A percentile compares a stretch with the other conserved stretches of the same genome.
phyloP scores from a whole-genome alignment of 805 yeast genomes.

The Metschnikowia continentalis region DNA sequence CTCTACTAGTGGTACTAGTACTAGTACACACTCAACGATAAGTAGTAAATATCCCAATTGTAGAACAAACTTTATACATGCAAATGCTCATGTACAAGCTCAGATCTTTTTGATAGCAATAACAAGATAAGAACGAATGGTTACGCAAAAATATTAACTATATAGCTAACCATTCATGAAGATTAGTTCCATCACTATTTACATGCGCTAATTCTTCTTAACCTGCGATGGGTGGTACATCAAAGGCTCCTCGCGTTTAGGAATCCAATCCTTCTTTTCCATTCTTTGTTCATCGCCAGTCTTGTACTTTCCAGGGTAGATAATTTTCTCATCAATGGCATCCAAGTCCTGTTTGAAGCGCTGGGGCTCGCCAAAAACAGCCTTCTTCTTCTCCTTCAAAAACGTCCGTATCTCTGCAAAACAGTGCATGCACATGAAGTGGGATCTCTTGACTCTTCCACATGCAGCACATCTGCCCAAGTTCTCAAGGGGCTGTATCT shows the following conservation, averaged over 20 bases:
- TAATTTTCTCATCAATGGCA: conserved; percentile 55
- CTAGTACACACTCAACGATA: no score
- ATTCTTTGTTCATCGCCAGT: conserved; percentile 27
- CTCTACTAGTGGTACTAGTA: no score
- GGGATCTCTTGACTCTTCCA: conserved; percentile 87
- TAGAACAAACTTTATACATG: no score
- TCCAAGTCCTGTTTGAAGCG: conserved; percentile 45
- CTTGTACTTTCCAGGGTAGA: conserved; percentile 71
- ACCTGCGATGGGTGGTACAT: conserved; percentile 28
- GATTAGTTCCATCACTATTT: conserved; percentile 1
- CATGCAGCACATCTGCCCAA: conserved; percentile 93
- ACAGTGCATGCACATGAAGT: conserved; percentile 90
- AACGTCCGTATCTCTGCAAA: conserved; percentile 72
- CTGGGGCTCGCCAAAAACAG: conserved; percentile 25
- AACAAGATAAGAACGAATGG: no score
- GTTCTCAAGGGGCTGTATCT: conserved; percentile 67
- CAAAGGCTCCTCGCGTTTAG: conserved; percentile 40
- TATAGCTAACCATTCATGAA: neutral
- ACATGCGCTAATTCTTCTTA: conserved; percentile 16
- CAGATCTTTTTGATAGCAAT: no score
- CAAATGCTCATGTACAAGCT: no score
- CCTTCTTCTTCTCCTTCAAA: conserved; percentile 54
- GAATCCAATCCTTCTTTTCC: conserved; percentile 42
- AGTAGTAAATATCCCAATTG: no score
- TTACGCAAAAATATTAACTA: no score